Base-by-base conservation (phyloP, 495 filamentous ascomycete species). In the Chaetomium cochliodes region DNA sequence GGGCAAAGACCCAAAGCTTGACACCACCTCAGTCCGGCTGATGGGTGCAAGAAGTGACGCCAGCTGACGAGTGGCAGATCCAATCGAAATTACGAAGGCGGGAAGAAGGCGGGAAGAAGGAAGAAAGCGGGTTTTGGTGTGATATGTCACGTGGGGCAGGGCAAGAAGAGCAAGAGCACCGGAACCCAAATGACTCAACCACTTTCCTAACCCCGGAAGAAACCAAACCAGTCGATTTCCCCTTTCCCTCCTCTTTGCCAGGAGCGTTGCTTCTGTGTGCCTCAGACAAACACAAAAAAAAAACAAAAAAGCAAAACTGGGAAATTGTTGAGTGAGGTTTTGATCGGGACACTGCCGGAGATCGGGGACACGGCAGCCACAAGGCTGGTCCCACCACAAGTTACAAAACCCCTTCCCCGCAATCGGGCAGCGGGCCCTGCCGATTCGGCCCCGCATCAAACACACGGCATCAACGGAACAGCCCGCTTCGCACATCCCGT, bases 21-120 rank as follows among this genome's bases (percentile, higher is more conserved):
- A 58, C 55, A 58, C 33, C n/a, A 58, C 33, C 12, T 5, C 55
- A 57, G 37, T 37, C 33, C 33, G 41, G 54, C 33, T 42, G 37
- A 57, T 25, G 54, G 20, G n/a, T 28, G 41, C 23, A 25, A 6
- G 2, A 5, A 28, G 41, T 33, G 25, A 60, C 5, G 46, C 33
- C 28, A 50, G 28, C 58, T 60, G 44, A 51, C 58, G 15, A 15
- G 23, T 6, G 22, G 44, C 59, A 53, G 47, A 9, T 42, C 58
- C 58, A 60, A 60, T 60, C 11, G 58, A 62, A 62, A 53, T 62
- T 62, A 15, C 20, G 37, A 62, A 42, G 49, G 59, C 59, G 49
- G 59, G 58, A n/a, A n/a, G n/a, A n/a, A n/a, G n/a, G n/a, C n/a
- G n/a, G n/a, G n/a, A n/a, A n/a, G n/a, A n/a, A n/a, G n/a, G n/a